Evolutionary conservation across 1,139 yeast genomes (phyloP), one percentile per base, ranked within the genome.

Genomic region (Yamadazyma friedrichii): DNA sequence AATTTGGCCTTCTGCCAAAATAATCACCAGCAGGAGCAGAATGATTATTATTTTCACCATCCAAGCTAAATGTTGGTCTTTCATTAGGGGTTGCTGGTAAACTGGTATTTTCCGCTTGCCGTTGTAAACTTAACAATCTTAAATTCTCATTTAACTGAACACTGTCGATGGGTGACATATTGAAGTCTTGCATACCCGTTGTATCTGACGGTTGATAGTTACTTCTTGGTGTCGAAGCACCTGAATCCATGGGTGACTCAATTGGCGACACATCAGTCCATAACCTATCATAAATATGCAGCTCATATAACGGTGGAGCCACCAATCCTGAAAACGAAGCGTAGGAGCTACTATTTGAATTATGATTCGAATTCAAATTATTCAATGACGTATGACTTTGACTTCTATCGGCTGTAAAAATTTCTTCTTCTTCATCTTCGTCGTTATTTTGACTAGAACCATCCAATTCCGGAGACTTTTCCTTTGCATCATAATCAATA

Each of bases 301-400:
- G 81, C 48, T 83, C 89, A 57, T 93, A 93, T 47, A 85, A 75
- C 24, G 98, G 98, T 3, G 98, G 98, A 0, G 97, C 96, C 61
- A 82, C 72, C 33, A 79, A 62, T 0, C 76, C 78, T 9, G 68
- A 66, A 45, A 70, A 63, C 9, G 72, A 64, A 1, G 70, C 56
- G 32, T 47, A 56, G 0, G 73, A 67, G 24, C 57, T 58, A 12
- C 53, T 53, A 42, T 59, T 61, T 8, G 70, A 62, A 20, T 53
- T 43, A 46, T 33, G 9, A 39, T 10, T 26, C 10, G 38, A 33
- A 11, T 30, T 15, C 17, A 64, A 44, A 6, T 58, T 54, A 20
- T 50, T 51, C 41, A 69, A 67, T 39, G 70, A 61, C 4, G 71
- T 55, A 32, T 52, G 52, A 35, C 64, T 60, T 9, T 56, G 51